These are phyloP conservation scores for Artemisia argyi DNA, from an alignment of 129 eudicot genomes.

Conservation along the genomic window DNA sequence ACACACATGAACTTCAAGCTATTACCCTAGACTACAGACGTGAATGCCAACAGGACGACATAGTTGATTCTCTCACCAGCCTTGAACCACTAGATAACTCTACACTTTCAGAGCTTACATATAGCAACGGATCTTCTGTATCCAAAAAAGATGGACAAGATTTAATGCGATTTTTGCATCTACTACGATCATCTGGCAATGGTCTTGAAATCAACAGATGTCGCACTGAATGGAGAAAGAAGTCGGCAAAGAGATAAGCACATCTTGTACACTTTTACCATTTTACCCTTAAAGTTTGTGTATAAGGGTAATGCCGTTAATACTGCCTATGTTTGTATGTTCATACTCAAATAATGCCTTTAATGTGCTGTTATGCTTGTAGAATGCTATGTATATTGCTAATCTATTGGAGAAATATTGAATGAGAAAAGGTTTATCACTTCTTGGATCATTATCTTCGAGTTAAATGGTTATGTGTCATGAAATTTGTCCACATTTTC, in stretches of 20 bases:
- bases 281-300: no score
- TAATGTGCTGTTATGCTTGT: no score
- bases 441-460: no score
- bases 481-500: no score
- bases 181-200: slow-evolving; percentile 55
- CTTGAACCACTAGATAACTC: slow-evolving; percentile 26
- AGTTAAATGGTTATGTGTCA: no score
- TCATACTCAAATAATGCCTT: no score
- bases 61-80: slow-evolving; percentile 85
- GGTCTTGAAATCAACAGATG: slow-evolving; percentile 78
- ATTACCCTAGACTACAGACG: slow-evolving; percentile 85
- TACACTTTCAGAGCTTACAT: slow-evolving; percentile 28
- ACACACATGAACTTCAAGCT: slow-evolving; percentile 76
- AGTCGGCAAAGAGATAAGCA: slow-evolving; percentile 1
- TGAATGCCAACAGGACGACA: slow-evolving; percentile 79
- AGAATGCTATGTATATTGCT: no score
- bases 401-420: no score
- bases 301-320: no score
- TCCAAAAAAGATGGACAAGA: slow-evolving; percentile 27
- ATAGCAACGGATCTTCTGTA: slow-evolving; percentile 50
- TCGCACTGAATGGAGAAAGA: slow-evolving; percentile 81
- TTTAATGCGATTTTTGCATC: slow-evolving; percentile 56
- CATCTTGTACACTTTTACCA: no score
- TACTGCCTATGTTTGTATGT: no score
- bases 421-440: no score